Conservation (phyloP, 1,284 basidiomycete genomes). For the Fomitiporia mediterranea region DNA sequence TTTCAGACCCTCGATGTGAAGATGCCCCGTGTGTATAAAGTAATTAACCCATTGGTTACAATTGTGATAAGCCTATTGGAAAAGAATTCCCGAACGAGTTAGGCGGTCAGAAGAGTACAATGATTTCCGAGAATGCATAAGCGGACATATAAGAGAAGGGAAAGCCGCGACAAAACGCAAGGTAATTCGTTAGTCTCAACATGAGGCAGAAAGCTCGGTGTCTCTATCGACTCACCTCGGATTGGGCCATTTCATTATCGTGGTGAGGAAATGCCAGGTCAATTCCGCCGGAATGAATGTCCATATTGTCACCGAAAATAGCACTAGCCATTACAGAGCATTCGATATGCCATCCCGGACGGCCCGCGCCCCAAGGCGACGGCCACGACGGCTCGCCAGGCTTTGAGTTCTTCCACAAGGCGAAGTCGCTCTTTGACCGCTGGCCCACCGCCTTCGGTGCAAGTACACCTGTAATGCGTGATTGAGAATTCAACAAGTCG, state of each 20-base stretch:
- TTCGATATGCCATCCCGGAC: slow-evolving; percentile 99
- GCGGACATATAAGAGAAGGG: neutral
- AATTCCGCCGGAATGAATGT: slow-evolving; percentile 96
- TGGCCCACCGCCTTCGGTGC: slow-evolving; percentile 17
- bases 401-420: slow-evolving; percentile 97
- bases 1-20: slow-evolving; percentile 98
- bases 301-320: slow-evolving; percentile 89
- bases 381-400: slow-evolving; percentile 98
- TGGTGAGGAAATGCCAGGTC: slow-evolving; percentile 99
- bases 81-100: no score
- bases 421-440: slow-evolving; percentile 68
- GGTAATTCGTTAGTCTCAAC: neutral
- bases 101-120: no score
- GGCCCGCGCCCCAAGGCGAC: slow-evolving; percentile 94
- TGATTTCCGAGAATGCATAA: neutral
- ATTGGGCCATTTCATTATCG: slow-evolving; percentile 98
- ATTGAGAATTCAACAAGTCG: neutral
- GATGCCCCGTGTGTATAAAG: slow-evolving; percentile 97
- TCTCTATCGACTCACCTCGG: slow-evolving; percentile 70
- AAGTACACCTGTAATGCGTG: slow-evolving; percentile 12
- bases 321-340: slow-evolving; percentile 99
- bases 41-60: slow-evolving; percentile 98
- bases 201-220: neutral
- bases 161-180: neutral
- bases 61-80: slow-evolving; percentile 79